Evolutionary conservation across 305 asterid species (phyloP), one percentile per base, ranked within the genome.

Genomic region (Fraxinus sp.): DNA sequence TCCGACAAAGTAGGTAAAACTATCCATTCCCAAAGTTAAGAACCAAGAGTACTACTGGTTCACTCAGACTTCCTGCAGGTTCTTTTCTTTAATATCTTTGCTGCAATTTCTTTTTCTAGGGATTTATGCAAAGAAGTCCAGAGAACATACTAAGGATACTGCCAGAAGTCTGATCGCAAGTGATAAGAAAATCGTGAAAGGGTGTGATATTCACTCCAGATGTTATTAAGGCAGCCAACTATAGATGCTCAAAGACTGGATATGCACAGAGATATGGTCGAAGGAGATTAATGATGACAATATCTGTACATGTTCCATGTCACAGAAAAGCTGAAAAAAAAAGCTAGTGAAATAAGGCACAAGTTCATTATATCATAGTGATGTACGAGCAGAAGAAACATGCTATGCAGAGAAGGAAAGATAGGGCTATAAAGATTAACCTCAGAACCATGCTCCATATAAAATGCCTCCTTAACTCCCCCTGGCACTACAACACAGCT

Each of bases 401-500:
- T 68, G 66, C 68, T n/a, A 77, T 79, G 75, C 70, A 52, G 33
- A 14, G 79, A 78, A 68, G 26, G 78, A 80, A 74, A 83, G 22
- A 80, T n/a, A 5, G 80, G 79, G 78, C 77, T 32, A 18, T 64
- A 22, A 72, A 83, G 66, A 78, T 66, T 74, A 83, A 96, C 99
- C 99, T 96, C 99, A 37, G 94, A 91, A 70, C 89, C 93, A 84
- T 79, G 97, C 85, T 96, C 95, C 98, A 96, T 96, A 77, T 85
- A 88, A 68, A 83, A 89, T 78, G 97, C 87, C 91, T 96, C 99
- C 85, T 91, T 96, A 79, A 91, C 95, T 62, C 99, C 99, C 75
- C 99, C 99, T 68, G 99, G 99, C 72, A 96, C 93, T 79, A 96
- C 79, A 86, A 93, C 84, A 87, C 99, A 93, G 92, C 98, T 96